phyloP scores from a whole-genome alignment of 305 asterid genomes.

The Ilex paraguariensis region DNA sequence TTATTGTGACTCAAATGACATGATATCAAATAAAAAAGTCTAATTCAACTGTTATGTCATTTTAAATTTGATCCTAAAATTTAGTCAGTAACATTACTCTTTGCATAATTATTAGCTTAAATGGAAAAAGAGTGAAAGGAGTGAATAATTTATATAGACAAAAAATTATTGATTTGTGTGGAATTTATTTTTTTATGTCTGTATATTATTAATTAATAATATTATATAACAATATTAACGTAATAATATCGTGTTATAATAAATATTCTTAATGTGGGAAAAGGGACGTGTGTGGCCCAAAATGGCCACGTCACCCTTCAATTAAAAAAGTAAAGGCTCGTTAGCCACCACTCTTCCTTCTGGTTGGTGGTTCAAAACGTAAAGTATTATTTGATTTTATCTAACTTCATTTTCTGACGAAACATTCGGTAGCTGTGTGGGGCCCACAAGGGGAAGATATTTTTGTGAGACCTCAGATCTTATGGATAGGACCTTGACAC shows the following conservation, averaged over 20 bases:
- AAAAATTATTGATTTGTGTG: too few species aligned
- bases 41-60: too few species aligned
- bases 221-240: neutral
- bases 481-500: conserved; percentile 44
- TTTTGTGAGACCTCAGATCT: neutral
- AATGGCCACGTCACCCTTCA: conserved; percentile 43
- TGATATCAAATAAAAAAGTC: too few species aligned
- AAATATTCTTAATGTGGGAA: conserved; percentile 10
- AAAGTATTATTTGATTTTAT: conserved; percentile 28
- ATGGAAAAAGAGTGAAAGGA: conserved; percentile 12
- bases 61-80: too few species aligned
- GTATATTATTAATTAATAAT: too few species aligned
- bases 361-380: neutral
- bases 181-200: too few species aligned
- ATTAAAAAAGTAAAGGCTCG: conserved; percentile 21
- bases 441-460: conserved; percentile 14
- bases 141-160: neutral
- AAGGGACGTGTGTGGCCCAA: conserved; percentile 41
- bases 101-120: conserved; percentile 15
- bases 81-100: too few species aligned
- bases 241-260: too few species aligned
- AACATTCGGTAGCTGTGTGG: neutral
- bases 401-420: too few species aligned
- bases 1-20: too few species aligned
- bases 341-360: conserved; percentile 9